Evolutionary conservation across 768 basidiomycete genomes (phyloP).

Genomic region (Leccinum subgranulosum): DNA sequence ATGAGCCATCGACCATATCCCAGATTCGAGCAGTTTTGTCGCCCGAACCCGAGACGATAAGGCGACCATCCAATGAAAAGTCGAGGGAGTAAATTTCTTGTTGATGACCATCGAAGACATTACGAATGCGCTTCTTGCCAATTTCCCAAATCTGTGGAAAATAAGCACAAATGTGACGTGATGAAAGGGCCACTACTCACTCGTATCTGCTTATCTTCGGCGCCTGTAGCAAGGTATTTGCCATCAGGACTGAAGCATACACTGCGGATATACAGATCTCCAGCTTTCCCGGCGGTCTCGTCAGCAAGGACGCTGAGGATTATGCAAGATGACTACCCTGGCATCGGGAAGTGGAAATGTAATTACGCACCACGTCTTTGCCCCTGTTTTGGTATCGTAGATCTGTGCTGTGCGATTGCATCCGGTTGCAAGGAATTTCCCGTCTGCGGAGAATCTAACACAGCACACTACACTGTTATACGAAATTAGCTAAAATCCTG

Average conservation of each 20-base stretch:
- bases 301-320: conserved; percentile 67
- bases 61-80: conserved; percentile 81
- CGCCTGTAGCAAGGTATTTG: conserved; percentile 71
- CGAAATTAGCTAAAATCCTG: conserved; percentile 7
- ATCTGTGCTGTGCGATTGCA: conserved; percentile 97
- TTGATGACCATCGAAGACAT: conserved; percentile 82
- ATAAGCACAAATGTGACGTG: conserved; percentile 3
- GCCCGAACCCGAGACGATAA: conserved; percentile 88
- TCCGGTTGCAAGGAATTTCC: conserved; percentile 89
- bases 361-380: conserved; percentile 70
- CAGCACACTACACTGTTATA: conserved; percentile 73
- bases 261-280: conserved; percentile 87
- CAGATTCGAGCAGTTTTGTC: conserved; percentile 70
- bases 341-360: neutral
- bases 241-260: conserved; percentile 78
- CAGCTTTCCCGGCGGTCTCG: conserved; percentile 65
- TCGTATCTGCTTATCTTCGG: conserved; percentile 90
- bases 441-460: conserved; percentile 92
- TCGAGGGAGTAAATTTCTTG: conserved; percentile 95
- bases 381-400: conserved; percentile 86
- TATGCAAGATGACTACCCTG: conserved; percentile 9
- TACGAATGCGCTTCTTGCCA: conserved; percentile 70
- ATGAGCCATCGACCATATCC: conserved; percentile 46
- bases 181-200: conserved; percentile 41
- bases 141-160: conserved; percentile 87